These are phyloP conservation scores for Hymenoscyphus infarciens DNA, from an alignment of 2,329 filamentous ascomycete species.

Conservation along the genomic window DNA sequence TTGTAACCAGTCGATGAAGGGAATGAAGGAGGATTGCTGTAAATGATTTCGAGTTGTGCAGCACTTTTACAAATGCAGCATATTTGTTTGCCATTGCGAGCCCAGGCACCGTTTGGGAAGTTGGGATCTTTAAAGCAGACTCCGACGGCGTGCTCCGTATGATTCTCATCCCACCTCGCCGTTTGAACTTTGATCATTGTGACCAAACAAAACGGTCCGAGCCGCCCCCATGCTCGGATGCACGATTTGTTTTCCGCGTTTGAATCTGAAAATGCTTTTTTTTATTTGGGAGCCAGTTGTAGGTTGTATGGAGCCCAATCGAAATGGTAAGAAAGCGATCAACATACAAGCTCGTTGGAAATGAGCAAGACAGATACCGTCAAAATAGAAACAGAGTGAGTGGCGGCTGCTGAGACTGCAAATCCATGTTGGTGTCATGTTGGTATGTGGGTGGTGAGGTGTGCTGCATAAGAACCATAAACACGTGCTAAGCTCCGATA, in stretches of 20 bases:
- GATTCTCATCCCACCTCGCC: neutral
- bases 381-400: neutral
- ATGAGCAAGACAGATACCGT: neutral
- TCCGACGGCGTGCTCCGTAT: neutral
- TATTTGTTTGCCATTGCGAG: too few relatives aligned
- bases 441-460: neutral
- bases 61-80: neutral
- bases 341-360: neutral
- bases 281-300: too few relatives aligned
- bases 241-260: neutral
- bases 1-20: too few relatives aligned
- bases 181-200: neutral
- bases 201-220: neutral
- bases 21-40: neutral
- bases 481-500: neutral
- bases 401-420: too few relatives aligned
- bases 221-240: neutral
- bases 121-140: too few relatives aligned
- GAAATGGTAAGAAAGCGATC: neutral
- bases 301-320: neutral
- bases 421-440: neutral
- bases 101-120: too few relatives aligned
- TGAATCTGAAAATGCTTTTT: neutral
- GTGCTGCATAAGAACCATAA: neutral
- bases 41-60: neutral